Evolutionary conservation across 2,329 filamentous ascomycete genomes (phyloP).

Genomic region (Apiospora koreana): DNA sequence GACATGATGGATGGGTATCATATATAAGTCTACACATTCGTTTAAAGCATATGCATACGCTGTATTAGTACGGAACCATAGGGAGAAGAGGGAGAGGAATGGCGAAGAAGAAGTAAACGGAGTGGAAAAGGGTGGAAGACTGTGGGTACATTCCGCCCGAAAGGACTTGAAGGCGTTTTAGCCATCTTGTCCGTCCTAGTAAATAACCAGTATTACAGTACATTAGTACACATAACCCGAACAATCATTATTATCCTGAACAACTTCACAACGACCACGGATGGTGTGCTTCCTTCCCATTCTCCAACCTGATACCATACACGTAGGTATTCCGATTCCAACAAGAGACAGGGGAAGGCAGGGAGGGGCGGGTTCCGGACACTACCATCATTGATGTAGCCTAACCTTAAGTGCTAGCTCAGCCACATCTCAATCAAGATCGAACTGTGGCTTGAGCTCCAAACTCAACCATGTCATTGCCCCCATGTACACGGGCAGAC

Average conservation of each 20-base stretch:
- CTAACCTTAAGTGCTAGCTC: neutral
- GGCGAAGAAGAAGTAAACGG: neutral
- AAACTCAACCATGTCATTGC: conserved; percentile 1
- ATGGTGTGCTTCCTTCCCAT: neutral
- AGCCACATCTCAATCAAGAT: neutral
- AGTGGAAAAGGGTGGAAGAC: neutral
- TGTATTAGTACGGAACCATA: neutral
- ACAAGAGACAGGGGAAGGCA: no score
- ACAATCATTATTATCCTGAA: neutral
- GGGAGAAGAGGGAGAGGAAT: neutral
- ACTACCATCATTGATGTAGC: no score
- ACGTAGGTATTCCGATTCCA: no score
- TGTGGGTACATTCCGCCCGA: neutral
- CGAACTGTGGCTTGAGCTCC: neutral
- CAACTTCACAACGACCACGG: neutral
- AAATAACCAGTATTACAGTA: conserved; percentile 7
- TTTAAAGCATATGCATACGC: neutral
- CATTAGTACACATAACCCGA: neutral
- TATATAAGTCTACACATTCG: conserved; percentile 6
- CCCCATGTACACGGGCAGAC: neutral
- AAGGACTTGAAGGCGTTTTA: neutral
- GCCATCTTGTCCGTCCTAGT: neutral
- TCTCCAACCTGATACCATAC: neutral
- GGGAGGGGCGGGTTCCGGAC: neutral
- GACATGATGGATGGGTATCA: conserved; percentile 5